A percentile compares a stretch with the other conserved stretches of the same genome.
Evolutionary conservation across 2,329 filamentous ascomycete species (phyloP).

Genomic region (Fusarium tricinctum): DNA sequence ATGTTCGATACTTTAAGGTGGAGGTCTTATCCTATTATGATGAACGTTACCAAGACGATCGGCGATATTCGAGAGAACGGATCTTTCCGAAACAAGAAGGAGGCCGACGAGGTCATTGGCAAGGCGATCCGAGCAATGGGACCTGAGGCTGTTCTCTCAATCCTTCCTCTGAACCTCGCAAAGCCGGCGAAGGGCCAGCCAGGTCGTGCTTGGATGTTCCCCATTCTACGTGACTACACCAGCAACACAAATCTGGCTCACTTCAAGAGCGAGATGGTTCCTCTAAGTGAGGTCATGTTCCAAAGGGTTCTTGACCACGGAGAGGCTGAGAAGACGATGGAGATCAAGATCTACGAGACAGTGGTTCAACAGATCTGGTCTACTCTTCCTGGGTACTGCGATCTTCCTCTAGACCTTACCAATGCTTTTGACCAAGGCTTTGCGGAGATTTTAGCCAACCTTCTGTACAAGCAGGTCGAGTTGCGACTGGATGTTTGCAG

Average conservation of each 20-base stretch:
- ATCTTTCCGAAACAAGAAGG: constrained; percentile 92
- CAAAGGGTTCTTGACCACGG: constrained; percentile 89
- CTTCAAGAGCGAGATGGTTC: constrained; percentile 88
- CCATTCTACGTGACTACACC: constrained; percentile 88
- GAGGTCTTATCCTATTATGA: constrained; percentile 84
- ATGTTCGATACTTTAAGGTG: constrained; percentile 91
- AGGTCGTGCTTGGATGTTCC: constrained; percentile 94
- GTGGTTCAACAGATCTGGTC: constrained; percentile 97
- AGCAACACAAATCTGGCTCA: constrained; percentile 89
- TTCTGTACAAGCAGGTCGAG: constrained; percentile 92
- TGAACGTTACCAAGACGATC: constrained; percentile 80
- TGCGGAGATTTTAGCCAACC: constrained; percentile 89
- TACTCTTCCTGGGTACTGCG: constrained; percentile 92
- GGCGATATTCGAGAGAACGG: constrained; percentile 91
- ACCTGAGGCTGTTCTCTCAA: constrained; percentile 82
- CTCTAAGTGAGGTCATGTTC: constrained; percentile 90
- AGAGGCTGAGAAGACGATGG: constrained; percentile 88
- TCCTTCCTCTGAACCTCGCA: constrained; percentile 87
- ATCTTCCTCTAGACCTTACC: constrained; percentile 84
- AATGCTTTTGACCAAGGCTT: constrained; percentile 88
- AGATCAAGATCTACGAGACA: constrained; percentile 98
- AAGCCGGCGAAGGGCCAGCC: constrained; percentile 82
- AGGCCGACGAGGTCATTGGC: constrained; percentile 91
- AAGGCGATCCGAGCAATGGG: constrained; percentile 92
- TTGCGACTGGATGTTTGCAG: constrained; percentile 89